Evolutionary conservation across 805 yeast genomes (phyloP).

Genomic region (Wickerhamiella spandovensis): DNA sequence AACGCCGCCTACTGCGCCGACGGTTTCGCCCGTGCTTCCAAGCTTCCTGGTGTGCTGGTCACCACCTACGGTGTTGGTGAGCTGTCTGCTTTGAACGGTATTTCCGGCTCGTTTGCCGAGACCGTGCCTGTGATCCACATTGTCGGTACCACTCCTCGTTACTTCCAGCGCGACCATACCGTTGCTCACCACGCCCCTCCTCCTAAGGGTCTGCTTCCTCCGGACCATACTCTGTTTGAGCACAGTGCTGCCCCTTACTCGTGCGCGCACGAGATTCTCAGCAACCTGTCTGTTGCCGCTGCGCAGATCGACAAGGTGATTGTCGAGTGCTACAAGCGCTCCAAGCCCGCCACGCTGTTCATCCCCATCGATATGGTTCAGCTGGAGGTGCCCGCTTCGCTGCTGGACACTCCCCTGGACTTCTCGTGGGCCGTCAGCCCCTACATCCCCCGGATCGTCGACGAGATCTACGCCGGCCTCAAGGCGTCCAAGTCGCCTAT

Average conservation of each 20-base stretch:
- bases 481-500: constrained; percentile 46
- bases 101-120: constrained; percentile 75
- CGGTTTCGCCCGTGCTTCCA: constrained; percentile 62
- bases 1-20: constrained; percentile 86
- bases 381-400: constrained; percentile 25
- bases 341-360: constrained; percentile 73
- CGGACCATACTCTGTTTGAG: constrained; percentile 57
- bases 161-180: constrained; percentile 25
- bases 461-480: constrained; percentile 36
- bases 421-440: constrained; percentile 19
- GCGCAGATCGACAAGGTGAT: constrained; percentile 59
- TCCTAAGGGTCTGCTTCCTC: constrained; percentile 26
- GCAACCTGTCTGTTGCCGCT: constrained; percentile 34
- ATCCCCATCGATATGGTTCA: constrained; percentile 62
- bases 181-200: constrained; percentile 30
- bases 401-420: constrained; percentile 26
- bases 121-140: constrained; percentile 67
- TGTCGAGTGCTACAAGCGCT: constrained; percentile 36
- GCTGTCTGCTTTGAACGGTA: constrained; percentile 68
- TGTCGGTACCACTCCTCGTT: constrained; percentile 57
- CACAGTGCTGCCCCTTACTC: constrained; percentile 45
- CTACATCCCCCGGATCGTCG: constrained; percentile 28
- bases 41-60: constrained; percentile 49
- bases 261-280: constrained; percentile 41
- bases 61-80: constrained; percentile 90